Conservation (phyloP, 164 flowering plant species). For the Umbellularia californica region DNA sequence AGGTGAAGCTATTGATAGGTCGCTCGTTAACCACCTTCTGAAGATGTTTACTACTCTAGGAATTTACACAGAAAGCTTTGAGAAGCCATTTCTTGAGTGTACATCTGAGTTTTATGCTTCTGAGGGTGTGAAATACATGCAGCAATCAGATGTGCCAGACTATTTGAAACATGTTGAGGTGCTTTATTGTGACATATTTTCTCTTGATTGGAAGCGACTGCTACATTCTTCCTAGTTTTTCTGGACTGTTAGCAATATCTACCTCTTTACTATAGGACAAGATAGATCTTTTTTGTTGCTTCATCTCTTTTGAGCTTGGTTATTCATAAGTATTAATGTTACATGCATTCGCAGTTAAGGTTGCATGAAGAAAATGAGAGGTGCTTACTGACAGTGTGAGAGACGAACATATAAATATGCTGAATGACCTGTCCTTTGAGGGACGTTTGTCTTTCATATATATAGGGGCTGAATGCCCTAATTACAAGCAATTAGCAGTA, state of each 20-base stretch:
- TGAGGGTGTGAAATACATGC: constrained; percentile 97
- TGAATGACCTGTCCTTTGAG: no score
- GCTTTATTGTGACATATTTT: constrained; percentile 13
- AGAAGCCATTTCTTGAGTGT: constrained; percentile 90
- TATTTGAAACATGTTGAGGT: constrained; percentile 99
- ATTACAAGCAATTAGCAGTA: no score
- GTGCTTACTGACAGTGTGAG: no score
- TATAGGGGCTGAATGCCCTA: no score
- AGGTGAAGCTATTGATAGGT: constrained; percentile 92
- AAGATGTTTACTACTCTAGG: constrained; percentile 98
- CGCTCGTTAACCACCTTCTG: constrained; percentile 88
- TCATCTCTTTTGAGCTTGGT: background rate
- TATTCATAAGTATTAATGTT: constrained; percentile 5
- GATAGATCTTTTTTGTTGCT: background rate
- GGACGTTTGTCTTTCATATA: no score
- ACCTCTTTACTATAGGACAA: background rate
- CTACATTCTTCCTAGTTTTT: background rate
- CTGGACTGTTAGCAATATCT: background rate
- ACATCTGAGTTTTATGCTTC: constrained; percentile 96
- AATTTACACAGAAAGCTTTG: constrained; percentile 91
- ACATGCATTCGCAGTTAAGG: constrained; percentile 52
- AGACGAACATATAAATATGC: no score
- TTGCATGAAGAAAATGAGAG: constrained; percentile 98
- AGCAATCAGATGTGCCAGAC: constrained; percentile 93
- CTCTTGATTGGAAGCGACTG: background rate